A percentile compares a stretch with the other conserved stretches of the same genome.
These are phyloP conservation scores for Trichosanthes cucumerina DNA, from an alignment of 306 rosid genomes.

Conservation along the genomic window DNA sequence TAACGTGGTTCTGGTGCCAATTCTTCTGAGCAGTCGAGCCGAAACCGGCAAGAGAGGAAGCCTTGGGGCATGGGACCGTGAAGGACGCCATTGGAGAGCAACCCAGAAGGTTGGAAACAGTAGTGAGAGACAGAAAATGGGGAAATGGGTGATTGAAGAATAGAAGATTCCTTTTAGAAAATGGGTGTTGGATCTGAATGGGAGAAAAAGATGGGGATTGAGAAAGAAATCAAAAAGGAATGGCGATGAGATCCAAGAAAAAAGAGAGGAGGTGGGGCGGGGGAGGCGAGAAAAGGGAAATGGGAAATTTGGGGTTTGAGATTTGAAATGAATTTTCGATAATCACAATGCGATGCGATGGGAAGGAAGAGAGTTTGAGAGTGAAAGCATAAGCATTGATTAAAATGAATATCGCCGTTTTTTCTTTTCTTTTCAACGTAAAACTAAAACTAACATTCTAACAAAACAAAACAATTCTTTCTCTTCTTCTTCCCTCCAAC, in stretches of 20 bases:
- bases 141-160: background rate
- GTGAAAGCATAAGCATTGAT: too few relatives aligned
- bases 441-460: too few relatives aligned
- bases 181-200: constrained; percentile 6
- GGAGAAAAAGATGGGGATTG: background rate
- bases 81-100: constrained; percentile 41
- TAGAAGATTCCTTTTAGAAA: background rate
- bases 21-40: constrained; percentile 4
- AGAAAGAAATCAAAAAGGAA: background rate
- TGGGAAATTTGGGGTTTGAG: background rate
- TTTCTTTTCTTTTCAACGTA: background rate
- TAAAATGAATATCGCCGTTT: background rate
- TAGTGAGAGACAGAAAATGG: background rate
- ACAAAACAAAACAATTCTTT: constrained; percentile 7
- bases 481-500: background rate
- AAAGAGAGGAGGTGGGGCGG: background rate
- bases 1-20: constrained; percentile 14
- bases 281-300: background rate
- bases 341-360: constrained; percentile 17
- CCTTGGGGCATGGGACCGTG: constrained; percentile 49
- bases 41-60: constrained; percentile 15
- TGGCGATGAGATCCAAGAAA: constrained; percentile 39
- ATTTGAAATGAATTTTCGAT: constrained; percentile 15
- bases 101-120: constrained; percentile 18
- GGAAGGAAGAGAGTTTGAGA: background rate